Evolutionary conservation across 306 rosid species (phyloP).

Genomic region (Begonia loranthoides): DNA sequence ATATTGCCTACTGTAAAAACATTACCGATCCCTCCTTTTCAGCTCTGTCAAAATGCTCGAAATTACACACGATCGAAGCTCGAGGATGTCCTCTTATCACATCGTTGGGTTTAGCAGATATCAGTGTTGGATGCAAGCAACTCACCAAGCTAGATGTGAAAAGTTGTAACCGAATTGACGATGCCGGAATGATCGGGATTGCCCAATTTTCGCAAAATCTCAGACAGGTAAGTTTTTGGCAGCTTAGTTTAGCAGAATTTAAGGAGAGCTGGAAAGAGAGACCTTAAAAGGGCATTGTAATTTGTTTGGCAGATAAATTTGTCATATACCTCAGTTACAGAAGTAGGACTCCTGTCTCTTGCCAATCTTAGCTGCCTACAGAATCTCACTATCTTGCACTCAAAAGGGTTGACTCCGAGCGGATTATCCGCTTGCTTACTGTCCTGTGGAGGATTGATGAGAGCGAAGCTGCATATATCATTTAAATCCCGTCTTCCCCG

Average conservation of each 20-base stretch:
- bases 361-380: slow-evolving; percentile 37
- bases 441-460: slow-evolving; percentile 35
- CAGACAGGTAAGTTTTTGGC: slow-evolving; percentile 20
- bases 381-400: slow-evolving; percentile 40
- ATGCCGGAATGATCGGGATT: slow-evolving; percentile 42
- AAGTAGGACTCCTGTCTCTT: slow-evolving; percentile 48
- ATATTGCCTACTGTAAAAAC: slow-evolving; percentile 42
- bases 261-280: not conserved
- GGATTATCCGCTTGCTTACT: slow-evolving; percentile 47
- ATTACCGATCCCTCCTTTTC: slow-evolving; percentile 40
- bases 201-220: slow-evolving; percentile 41
- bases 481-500: slow-evolving; percentile 39
- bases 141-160: slow-evolving; percentile 43
- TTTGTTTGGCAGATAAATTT: slow-evolving; percentile 47
- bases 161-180: slow-evolving; percentile 37
- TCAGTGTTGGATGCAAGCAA: slow-evolving; percentile 40
- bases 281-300: not conserved
- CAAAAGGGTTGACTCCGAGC: slow-evolving; percentile 40
- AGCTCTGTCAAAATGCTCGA: slow-evolving; percentile 41
- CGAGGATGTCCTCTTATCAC: slow-evolving; percentile 44
- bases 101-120: slow-evolving; percentile 35
- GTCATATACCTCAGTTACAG: slow-evolving; percentile 54
- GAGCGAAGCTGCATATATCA: slow-evolving; percentile 48
- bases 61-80: slow-evolving; percentile 38
- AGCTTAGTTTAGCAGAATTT: not conserved